phyloP scores from a whole-genome alignment of 2,329 filamentous ascomycete genomes.

The Colletotrichum sp. region DNA sequence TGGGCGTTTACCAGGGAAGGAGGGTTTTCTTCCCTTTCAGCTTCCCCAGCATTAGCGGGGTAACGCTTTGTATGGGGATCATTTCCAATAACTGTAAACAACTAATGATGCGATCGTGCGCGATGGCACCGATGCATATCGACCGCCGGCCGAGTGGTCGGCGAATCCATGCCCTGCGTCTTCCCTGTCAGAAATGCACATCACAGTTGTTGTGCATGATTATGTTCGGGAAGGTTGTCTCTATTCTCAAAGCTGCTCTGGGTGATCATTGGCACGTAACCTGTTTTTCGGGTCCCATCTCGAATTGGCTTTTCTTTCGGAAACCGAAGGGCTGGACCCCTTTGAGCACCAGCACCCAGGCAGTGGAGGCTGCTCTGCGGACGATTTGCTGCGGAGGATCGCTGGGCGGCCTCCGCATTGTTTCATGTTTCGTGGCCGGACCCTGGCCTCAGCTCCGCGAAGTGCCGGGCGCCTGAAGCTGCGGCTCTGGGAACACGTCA shows the following conservation, averaged over 20 bases:
- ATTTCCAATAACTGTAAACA: neutral
- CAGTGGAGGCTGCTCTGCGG: neutral
- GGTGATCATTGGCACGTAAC: neutral
- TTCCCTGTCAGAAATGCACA: neutral
- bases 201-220: neutral
- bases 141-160: neutral
- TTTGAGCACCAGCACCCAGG: neutral
- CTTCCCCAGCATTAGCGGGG: neutral
- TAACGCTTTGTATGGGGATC: neutral
- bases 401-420: constrained; percentile 15
- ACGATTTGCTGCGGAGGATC: neutral
- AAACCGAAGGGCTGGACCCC: neutral
- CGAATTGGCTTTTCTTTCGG: neutral
- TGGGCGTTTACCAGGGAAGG: neutral
- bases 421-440: constrained; percentile 13
- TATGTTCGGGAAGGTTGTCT: neutral
- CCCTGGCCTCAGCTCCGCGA: neutral
- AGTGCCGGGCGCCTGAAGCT: neutral
- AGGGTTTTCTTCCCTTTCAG: neutral
- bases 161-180: neutral
- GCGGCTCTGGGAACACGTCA: constrained; percentile 6
- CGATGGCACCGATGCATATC: neutral
- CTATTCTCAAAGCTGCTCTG: neutral
- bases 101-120: neutral
- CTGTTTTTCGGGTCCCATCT: neutral